phyloP scores from a whole-genome alignment of 2,329 filamentous ascomycete species.

The Hawksworthiomyces lignivorus region DNA sequence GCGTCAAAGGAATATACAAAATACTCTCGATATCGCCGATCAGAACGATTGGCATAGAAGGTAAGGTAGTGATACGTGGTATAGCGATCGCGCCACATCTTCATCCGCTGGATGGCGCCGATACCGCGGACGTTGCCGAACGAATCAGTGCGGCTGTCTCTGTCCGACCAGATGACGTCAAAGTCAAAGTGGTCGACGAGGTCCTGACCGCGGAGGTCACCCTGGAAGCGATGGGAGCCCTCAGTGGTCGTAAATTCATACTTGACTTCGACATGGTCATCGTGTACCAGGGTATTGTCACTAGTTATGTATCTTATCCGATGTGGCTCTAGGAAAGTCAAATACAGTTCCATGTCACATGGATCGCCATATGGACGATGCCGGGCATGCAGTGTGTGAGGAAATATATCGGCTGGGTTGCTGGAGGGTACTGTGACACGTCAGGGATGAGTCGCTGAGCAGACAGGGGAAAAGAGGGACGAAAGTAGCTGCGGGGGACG shows the following conservation, averaged over 20 bases:
- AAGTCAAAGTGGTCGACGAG: constrained; percentile 44
- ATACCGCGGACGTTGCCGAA: constrained; percentile 44
- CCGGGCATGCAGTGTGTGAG: constrained; percentile 41
- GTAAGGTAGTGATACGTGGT: constrained; percentile 40
- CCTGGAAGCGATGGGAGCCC: constrained; percentile 39
- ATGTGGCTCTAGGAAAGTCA: constrained; percentile 40
- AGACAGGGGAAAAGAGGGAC: neutral
- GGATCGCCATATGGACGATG: constrained; percentile 44
- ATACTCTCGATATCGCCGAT: constrained; percentile 41
- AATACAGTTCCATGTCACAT: constrained; percentile 40
- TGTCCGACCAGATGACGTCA: constrained; percentile 45
- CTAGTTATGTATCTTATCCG: constrained; percentile 40
- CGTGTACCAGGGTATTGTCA: constrained; percentile 39
- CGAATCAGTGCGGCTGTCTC: constrained; percentile 38
- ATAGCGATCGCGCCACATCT: constrained; percentile 43
- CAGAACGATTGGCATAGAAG: constrained; percentile 35
- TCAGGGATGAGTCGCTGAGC: neutral
- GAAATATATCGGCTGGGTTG: constrained; percentile 35
- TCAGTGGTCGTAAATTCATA: constrained; percentile 45
- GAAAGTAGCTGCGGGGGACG: no score
- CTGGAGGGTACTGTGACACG: constrained; percentile 35
- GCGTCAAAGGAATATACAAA: constrained; percentile 39
- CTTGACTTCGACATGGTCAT: constrained; percentile 39
- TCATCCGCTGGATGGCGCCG: constrained; percentile 43
- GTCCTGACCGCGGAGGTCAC: constrained; percentile 39